Evolutionary conservation across 1,139 yeast genomes (phyloP), one percentile per base, ranked within the genome.

Genomic region (Barnettozyma hawaiiensis): DNA sequence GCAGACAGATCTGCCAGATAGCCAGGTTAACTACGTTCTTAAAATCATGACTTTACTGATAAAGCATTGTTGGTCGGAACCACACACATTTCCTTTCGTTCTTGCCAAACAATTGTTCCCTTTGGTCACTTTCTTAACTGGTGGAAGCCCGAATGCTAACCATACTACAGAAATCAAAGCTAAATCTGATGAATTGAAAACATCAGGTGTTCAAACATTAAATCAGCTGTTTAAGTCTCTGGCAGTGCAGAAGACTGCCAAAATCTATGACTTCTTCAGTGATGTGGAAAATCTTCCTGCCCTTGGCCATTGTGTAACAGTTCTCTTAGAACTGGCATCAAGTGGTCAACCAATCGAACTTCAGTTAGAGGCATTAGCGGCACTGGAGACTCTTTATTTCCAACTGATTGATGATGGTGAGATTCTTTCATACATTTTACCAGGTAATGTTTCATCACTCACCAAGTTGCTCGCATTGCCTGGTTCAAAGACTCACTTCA

Each of bases 391-490:
- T 0, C 49, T 76, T 1, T 69, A 69, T 44, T 55, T 57, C 18
- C 47, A 58, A 6, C 43, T 71, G 4, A 58, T 59, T 14, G 44
- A 57, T n/a, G 71, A 71, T 51, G 81, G 81, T 2, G 84, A 78
- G 42, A 58, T 69, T 2, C 44, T 77, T 7, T 75, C 83, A 0
- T 61, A 69, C 44, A 67, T 79, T 37, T 57, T 78, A 14, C 86
- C 86, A 0, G 83, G 82, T 0, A 68, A 68, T 16, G 71, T 78
- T 0, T 80, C 85, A 0, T 54, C 64, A 0, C 52, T 78, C 18
- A 61, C 73, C 2, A 76, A 74, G 44, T 52, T 75, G 4, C 51
- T 75, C 0, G 57, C 64, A 0, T 54, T 58, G n/a, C 35, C 41
- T 5, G 66, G 69, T 3, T 49, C 60, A 3, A 61, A 57, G 14